A percentile compares a stretch with the other conserved stretches of the same genome.
phyloP scores from a whole-genome alignment of 805 yeast genomes.

The Cyberlindnera euphorbiae region DNA sequence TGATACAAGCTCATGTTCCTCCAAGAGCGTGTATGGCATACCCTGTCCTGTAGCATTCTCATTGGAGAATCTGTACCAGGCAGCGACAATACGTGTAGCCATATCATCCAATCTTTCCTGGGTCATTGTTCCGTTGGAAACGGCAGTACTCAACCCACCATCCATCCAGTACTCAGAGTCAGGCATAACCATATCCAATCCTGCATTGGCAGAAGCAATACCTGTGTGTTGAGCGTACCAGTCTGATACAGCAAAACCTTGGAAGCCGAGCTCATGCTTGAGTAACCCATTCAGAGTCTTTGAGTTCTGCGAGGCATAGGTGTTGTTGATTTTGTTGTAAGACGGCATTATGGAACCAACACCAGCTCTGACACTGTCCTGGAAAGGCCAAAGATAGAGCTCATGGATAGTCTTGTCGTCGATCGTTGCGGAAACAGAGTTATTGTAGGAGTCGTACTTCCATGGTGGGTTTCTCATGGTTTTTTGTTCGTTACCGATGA shows the following conservation, averaged over 20 bases:
- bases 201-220: conserved; percentile 1
- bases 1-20: conserved; percentile 1
- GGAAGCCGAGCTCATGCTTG: conserved; percentile 6
- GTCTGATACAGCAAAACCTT: conserved; percentile 6
- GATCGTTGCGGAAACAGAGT: conserved; percentile 2
- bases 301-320: conserved; percentile 8
- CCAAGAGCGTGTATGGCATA: conserved; percentile 1
- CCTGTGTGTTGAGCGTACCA: conserved; percentile 7
- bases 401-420: conserved; percentile 8
- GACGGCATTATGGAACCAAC: conserved; percentile 8
- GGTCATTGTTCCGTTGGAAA: conserved; percentile 1
- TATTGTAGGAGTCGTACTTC: neutral
- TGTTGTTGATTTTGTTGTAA: conserved; percentile 8
- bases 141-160: conserved; percentile 1
- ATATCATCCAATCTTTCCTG: conserved; percentile 7
- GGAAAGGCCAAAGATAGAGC: conserved; percentile 8
- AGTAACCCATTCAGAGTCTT: conserved; percentile 4
- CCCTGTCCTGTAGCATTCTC: conserved; percentile 9
- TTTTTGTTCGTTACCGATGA: conserved; percentile 8
- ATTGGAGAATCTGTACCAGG: conserved; percentile 6
- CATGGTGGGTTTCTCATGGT: conserved; percentile 5
- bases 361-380: conserved; percentile 6
- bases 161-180: conserved; percentile 3
- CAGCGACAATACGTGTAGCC: conserved; percentile 5
- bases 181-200: conserved; percentile 8